These are phyloP conservation scores for Roridomyces roridus DNA, from an alignment of 768 basidiomycete species.

Conservation along the genomic window DNA sequence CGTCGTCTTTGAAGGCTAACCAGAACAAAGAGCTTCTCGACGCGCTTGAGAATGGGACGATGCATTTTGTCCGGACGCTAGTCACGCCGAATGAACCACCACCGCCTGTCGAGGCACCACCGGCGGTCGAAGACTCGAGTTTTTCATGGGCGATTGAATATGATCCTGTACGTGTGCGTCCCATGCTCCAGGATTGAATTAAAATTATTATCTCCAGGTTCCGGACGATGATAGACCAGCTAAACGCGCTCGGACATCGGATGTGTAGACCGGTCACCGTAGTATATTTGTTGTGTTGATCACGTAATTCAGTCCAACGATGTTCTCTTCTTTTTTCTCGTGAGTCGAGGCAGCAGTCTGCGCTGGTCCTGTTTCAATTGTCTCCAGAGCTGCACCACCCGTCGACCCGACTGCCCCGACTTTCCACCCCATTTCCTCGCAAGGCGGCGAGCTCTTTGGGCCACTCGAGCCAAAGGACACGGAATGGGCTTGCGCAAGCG, in stretches of 20 bases:
- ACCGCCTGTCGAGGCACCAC: background rate
- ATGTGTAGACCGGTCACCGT: background rate
- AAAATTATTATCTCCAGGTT: background rate
- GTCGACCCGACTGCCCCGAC: constrained; percentile 75
- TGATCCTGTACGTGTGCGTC: constrained; percentile 8
- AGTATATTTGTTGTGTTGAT: background rate
- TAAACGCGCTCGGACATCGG: too few relatives aligned
- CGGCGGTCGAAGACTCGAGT: constrained; percentile 11
- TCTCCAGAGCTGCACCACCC: constrained; percentile 56
- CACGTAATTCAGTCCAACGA: constrained; percentile 37
- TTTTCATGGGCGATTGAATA: constrained; percentile 24
- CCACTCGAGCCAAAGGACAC: constrained; percentile 76
- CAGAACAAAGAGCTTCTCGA: constrained; percentile 64
- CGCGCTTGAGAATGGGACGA: constrained; percentile 50
- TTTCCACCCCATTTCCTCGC: constrained; percentile 82
- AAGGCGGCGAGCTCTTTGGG: constrained; percentile 70
- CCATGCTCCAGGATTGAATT: background rate
- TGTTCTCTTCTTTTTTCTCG: constrained; percentile 85
- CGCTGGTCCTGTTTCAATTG: background rate
- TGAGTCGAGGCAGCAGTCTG: constrained; percentile 47
- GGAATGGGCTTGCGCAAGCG: constrained; percentile 82
- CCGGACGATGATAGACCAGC: too few relatives aligned
- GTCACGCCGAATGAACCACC: constrained; percentile 36
- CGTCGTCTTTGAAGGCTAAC: constrained; percentile 58
- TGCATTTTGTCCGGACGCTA: constrained; percentile 51